phyloP scores from a whole-genome alignment of 257 asterid species.

The Agastache rugosa region DNA sequence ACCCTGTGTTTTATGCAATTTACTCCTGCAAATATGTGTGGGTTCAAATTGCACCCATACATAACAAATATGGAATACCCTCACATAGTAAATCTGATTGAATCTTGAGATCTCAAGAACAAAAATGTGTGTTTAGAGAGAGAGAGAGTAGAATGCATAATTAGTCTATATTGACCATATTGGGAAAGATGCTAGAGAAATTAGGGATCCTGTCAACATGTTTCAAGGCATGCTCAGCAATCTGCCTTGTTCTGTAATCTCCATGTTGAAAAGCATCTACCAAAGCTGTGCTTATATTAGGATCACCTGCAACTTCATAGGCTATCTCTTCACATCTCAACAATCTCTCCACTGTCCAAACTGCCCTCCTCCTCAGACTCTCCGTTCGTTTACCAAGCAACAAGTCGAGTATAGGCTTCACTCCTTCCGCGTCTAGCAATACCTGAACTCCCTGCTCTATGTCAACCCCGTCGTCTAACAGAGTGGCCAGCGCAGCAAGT shows the following conservation, averaged over 20 bases:
- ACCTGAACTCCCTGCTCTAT: constrained; percentile 77
- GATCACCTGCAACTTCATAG: constrained; percentile 60
- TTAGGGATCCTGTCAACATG: constrained; percentile 85
- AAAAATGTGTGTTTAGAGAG: not conserved
- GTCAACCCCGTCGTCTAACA: constrained; percentile 82
- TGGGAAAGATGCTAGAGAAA: constrained; percentile 81
- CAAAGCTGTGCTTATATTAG: constrained; percentile 79
- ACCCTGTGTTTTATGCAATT: no score
- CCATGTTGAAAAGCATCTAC: constrained; percentile 95
- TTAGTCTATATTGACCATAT: constrained; percentile 37
- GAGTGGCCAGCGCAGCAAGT: constrained; percentile 78
- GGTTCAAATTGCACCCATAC: not conserved
- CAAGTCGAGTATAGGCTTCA: constrained; percentile 70
- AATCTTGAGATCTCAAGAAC: not conserved
- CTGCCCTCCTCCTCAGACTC: constrained; percentile 66
- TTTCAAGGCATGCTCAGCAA: constrained; percentile 86
- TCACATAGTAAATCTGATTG: constrained; percentile 20
- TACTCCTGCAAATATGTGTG: not conserved
- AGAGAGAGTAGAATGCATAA: constrained; percentile 22
- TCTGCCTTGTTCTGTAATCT: constrained; percentile 81
- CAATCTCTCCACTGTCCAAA: constrained; percentile 93
- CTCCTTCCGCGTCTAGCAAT: constrained; percentile 72
- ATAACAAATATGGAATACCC: not conserved
- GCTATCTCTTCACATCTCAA: constrained; percentile 72
- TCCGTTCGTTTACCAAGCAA: constrained; percentile 78